Evolutionary conservation across 2,329 filamentous ascomycete species (phyloP).

Genomic region (Xylariales sp.): DNA sequence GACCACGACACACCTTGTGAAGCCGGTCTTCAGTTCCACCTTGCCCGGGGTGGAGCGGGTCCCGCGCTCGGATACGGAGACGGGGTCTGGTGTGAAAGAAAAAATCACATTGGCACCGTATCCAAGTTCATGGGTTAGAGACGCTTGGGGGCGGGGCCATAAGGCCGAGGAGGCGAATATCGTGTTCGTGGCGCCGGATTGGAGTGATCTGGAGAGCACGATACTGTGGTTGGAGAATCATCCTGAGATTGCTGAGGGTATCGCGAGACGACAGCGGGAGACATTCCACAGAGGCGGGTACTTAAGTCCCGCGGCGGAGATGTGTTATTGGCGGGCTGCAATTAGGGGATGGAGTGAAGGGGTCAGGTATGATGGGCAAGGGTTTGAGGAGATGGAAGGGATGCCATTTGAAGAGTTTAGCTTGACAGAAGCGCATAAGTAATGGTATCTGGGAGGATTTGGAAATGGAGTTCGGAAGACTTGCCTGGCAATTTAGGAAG

Average conservation of each 20-base stretch:
- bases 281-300: conserved; percentile 39
- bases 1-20: conserved; percentile 43
- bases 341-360: conserved; percentile 43
- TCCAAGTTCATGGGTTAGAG: conserved; percentile 22
- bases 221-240: conserved; percentile 41
- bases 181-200: conserved; percentile 13
- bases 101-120: conserved; percentile 15
- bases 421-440: too few species aligned
- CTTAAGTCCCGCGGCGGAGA: conserved; percentile 44
- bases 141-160: conserved; percentile 36
- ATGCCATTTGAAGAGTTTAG: conserved; percentile 37
- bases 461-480: too few species aligned
- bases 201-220: conserved; percentile 42
- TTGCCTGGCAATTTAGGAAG: too few species aligned
- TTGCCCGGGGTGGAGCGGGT: conserved; percentile 14
- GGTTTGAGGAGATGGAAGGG: conserved; percentile 28
- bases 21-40: conserved; percentile 36
- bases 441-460: too few species aligned
- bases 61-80: neutral
- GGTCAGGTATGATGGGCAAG: conserved; percentile 30
- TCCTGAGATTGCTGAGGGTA: conserved; percentile 38
- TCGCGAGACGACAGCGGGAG: conserved; percentile 42
- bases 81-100: conserved; percentile 4
- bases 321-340: conserved; percentile 48
- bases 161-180: conserved; percentile 33